Evolutionary conservation across 1,284 basidiomycete genomes (phyloP), one percentile per base, ranked within the genome.

Genomic region (Agroathelia rolfsii): DNA sequence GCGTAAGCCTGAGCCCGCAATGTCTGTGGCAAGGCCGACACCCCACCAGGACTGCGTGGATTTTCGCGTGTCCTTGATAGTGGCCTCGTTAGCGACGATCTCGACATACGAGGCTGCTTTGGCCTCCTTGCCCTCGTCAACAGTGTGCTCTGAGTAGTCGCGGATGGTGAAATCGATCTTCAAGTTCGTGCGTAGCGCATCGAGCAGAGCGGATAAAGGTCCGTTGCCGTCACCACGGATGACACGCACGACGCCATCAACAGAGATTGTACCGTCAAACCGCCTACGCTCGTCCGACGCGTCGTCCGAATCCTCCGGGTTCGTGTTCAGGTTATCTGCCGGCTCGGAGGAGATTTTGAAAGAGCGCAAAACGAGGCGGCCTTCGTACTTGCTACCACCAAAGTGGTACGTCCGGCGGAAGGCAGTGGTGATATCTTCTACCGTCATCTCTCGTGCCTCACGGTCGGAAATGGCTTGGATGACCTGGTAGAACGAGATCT

Each of bases 101-200:
- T 98, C 92, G 45, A 99, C 80, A 55, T 94, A 98, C 5, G 93
- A 89, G 3, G 93, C 95, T 3, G 95, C 95, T 51, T 85, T 86
- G 42, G 83, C 76, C 36, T 77, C 72, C 30, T 86, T 79, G 28
- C 85, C 85, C 42, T 82, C 76, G 15, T 84, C 86, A 40, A 97
- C 78, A 13, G 86, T 76, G 56, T 98, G 93, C 54, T 98, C 95
- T 4, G 76, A 76, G 62, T 98, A 98, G 48, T 95, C 92, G 35
- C 92, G 78, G 40, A 99, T 71, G 23, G 82, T 75, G 41, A 94
- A 69, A 46, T 87, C 69, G 53, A 97, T 75, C 46, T 83, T 75
- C 34, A 95, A 72, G 50, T 90, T 76, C 1, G 67, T 74, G 44
- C 77, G 75, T 32, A 99, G 76, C 15, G 94, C 94, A 50, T 95